phyloP scores from a whole-genome alignment of 192 early-diverging fungal species.

The Paraglomus brasilianum region DNA sequence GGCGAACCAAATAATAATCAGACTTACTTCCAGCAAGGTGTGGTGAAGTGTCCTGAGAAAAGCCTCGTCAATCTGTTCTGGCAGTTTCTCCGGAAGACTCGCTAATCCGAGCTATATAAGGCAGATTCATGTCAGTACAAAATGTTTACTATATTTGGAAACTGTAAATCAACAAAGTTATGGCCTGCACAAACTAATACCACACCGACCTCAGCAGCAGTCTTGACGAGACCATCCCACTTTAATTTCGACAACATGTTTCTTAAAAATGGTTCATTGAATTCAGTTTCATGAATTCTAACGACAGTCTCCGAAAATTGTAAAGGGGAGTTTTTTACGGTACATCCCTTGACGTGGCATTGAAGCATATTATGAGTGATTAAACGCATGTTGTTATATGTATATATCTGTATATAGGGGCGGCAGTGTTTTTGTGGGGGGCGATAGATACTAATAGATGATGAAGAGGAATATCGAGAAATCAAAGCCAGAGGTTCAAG shows the following conservation, averaged over 20 bases:
- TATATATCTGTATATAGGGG: no score
- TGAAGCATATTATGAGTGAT: conserved; percentile 99
- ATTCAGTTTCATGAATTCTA: conserved; percentile 84
- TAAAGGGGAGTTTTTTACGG: conserved; percentile 89
- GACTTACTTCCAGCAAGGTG: conserved; percentile 75
- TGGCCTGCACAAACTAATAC: not conserved
- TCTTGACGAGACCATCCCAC: conserved; percentile 67
- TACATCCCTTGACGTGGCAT: conserved; percentile 96
- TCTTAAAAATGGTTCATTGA: conserved; percentile 79
- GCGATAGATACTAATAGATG: no score
- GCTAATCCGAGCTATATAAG: conserved; percentile 63
- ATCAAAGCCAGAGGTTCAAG: no score
- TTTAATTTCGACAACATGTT: conserved; percentile 82
- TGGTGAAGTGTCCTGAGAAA: conserved; percentile 75
- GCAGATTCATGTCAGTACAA: not conserved
- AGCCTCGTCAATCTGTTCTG: conserved; percentile 50
- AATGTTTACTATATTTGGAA: not conserved
- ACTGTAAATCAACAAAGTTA: not conserved
- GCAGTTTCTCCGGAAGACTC: conserved; percentile 61
- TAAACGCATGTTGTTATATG: conserved; percentile 66
- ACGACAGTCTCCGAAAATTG: conserved; percentile 78
- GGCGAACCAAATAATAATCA: not conserved
- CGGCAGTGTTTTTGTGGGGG: no score
- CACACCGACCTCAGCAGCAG: conserved; percentile 55
- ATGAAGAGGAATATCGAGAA: no score